Percentiles rank a stretch among this genome's conserved stretches.
phyloP scores from a whole-genome alignment of 2,329 filamentous ascomycete species.

The Xylariaceae sp. region DNA sequence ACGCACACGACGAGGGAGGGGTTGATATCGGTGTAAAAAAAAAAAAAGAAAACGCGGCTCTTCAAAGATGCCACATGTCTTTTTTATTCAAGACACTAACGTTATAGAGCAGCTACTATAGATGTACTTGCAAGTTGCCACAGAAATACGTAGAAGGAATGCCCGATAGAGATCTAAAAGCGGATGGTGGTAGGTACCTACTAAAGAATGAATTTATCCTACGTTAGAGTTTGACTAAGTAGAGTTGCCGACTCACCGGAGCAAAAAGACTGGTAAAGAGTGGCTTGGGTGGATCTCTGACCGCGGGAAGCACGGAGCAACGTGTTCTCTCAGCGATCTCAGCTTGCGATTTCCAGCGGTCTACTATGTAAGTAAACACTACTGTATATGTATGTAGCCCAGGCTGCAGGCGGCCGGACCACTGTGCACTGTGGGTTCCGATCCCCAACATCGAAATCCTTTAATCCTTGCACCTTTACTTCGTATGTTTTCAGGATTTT shows the following conservation, averaged over 20 bases:
- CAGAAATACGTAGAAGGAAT: constrained; percentile 10
- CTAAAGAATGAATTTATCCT: no score
- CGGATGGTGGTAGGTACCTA: constrained; percentile 21
- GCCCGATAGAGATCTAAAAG: constrained; percentile 1
- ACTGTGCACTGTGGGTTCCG: background rate
- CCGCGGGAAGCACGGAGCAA: constrained; percentile 17
- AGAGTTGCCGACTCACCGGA: no score
- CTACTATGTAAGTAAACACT: no score
- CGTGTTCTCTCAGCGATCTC: constrained; percentile 29
- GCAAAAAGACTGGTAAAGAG: background rate
- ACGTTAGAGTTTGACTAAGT: no score
- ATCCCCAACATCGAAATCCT: no score
- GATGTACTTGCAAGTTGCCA: constrained; percentile 18
- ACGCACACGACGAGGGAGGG: constrained; percentile 15
- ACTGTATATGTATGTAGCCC: no score
- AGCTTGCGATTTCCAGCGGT: constrained; percentile 10
- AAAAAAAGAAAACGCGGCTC: constrained; percentile 13
- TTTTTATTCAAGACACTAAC: constrained; percentile 18
- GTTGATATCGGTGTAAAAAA: constrained; percentile 14
- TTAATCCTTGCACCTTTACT: background rate
- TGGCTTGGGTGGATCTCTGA: background rate
- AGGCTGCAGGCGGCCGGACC: constrained; percentile 9
- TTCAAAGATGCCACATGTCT: constrained; percentile 40
- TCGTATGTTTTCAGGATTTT: background rate
- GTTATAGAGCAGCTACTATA: constrained; percentile 5